Evolutionary conservation across 2,329 filamentous ascomycete species (phyloP), one percentile per base, ranked within the genome.

Genomic region (Microdochium nivale): DNA sequence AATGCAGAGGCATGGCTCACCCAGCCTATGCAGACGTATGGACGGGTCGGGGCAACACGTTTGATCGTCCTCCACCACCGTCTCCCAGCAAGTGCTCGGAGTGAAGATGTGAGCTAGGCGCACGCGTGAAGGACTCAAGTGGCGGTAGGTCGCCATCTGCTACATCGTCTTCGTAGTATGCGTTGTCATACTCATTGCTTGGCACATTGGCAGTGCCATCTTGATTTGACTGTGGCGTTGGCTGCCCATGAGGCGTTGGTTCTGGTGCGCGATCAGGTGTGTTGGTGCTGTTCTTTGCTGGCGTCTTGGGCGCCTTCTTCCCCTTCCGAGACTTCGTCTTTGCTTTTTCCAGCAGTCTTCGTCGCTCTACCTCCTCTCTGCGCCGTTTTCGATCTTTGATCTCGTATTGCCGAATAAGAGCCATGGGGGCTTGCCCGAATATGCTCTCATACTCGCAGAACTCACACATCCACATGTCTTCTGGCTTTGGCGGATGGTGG

Each of bases 391-490:
- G 84, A 64, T 96, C 94, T 67, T 96, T 96, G 65, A 92, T 88
- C 70, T 99, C 94, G 64, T 97, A 99, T 55, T 90, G 84, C 40
- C 88, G 82, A 56, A 97, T 95, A 51, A 99, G 72, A 49, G 90
- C 90, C 60, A 82, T 79, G 0, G 94, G 94, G 2, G 88, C 88
- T 50, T 79, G 79, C n/a, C 92, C 92, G 65, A 96, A 97, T 49
- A 99, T 96, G 50, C 83, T 83, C 69, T 97, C 92, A 65, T 96
- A 99, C 68, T 99, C 94, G 73, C 94, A 99, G 66, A 97, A 97
- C 63, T 96, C 89, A 70, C 94, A 99, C 47, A 97, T 90, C 88
- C 91, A 97, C 49, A 90, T 80, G 55, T 96, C 88, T 57, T 89
- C 86, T 1, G 60, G 59, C 30, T 72, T 70, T 1, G 87, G 87